phyloP scores from a whole-genome alignment of 495 filamentous ascomycete species.

The Penicillium flavigenum region DNA sequence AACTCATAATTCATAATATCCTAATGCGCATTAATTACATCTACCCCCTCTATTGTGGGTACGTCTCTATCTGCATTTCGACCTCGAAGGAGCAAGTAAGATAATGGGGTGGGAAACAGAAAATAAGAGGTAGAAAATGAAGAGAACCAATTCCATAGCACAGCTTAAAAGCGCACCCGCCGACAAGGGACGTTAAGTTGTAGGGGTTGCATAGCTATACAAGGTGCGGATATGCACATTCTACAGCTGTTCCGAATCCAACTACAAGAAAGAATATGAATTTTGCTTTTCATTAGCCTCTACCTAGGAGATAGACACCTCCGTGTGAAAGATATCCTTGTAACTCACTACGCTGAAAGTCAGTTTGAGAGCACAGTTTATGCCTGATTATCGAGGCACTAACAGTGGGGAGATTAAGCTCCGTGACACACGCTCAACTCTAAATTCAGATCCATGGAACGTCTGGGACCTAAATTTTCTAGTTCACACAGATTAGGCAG shows the following conservation, averaged over 20 bases:
- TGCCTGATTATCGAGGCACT: not conserved
- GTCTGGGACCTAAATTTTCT: not conserved
- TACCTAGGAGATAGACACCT: not conserved
- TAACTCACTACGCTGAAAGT: not conserved
- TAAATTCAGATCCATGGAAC: not conserved
- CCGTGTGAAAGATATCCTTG: not conserved
- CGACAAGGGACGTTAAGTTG: too few relatives aligned
- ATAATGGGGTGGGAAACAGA: too few relatives aligned
- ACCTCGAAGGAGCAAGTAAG: too few relatives aligned
- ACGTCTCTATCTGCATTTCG: not conserved
- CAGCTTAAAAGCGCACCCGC: too few relatives aligned
- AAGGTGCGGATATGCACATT: too few relatives aligned
- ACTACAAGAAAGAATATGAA: not conserved
- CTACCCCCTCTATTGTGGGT: not conserved
- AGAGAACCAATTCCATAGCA: too few relatives aligned
- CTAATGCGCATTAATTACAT: not conserved
- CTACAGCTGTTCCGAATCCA: not conserved
- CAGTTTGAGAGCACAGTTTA: not conserved
- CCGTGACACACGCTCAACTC: not conserved
- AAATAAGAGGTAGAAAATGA: too few relatives aligned
- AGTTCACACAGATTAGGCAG: too few relatives aligned
- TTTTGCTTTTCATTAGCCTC: not conserved
- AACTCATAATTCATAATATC: not conserved
- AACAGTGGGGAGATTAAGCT: not conserved
- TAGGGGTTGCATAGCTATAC: too few relatives aligned